phyloP scores from a whole-genome alignment of 139 green algal species.

The Chlamydomonas sphaeroides region DNA sequence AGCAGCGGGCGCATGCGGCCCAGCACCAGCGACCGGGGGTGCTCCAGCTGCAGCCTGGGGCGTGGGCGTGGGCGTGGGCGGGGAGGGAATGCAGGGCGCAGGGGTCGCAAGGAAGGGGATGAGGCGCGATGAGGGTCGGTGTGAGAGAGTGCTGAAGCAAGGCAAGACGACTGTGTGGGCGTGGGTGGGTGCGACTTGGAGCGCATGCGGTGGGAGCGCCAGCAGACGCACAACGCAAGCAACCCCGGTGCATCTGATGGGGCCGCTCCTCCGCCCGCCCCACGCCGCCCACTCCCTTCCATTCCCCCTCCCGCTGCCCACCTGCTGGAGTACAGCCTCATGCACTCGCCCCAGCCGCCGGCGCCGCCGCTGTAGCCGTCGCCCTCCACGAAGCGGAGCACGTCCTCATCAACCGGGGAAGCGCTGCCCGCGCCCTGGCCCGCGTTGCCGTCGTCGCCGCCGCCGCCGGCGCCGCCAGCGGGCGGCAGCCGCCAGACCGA shows the following conservation, averaged over 20 bases:
- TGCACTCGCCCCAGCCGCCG: background rate
- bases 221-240: too few relatives aligned
- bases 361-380: background rate
- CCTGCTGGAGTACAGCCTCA: constrained; percentile 18
- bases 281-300: too few relatives aligned
- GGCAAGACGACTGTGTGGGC: background rate
- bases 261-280: too few relatives aligned
- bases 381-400: too few relatives aligned
- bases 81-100: too few relatives aligned
- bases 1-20: constrained; percentile 25
- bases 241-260: too few relatives aligned
- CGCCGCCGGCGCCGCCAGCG: background rate
- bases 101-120: background rate
- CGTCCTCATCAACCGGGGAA: too few relatives aligned
- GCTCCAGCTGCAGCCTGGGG: constrained; percentile 17
- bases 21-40: constrained; percentile 25
- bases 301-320: too few relatives aligned
- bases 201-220: too few relatives aligned
- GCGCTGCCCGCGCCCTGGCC: too few relatives aligned
- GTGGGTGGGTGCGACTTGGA: background rate
- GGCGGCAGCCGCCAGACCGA: background rate
- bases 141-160: too few relatives aligned
- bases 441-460: too few relatives aligned
- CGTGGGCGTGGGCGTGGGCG: background rate
- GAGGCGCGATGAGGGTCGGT: background rate